A percentile compares a stretch with the other conserved stretches of the same genome.
phyloP scores from a whole-genome alignment of 2,329 filamentous ascomycete species.

The Neobulgaria alba region DNA sequence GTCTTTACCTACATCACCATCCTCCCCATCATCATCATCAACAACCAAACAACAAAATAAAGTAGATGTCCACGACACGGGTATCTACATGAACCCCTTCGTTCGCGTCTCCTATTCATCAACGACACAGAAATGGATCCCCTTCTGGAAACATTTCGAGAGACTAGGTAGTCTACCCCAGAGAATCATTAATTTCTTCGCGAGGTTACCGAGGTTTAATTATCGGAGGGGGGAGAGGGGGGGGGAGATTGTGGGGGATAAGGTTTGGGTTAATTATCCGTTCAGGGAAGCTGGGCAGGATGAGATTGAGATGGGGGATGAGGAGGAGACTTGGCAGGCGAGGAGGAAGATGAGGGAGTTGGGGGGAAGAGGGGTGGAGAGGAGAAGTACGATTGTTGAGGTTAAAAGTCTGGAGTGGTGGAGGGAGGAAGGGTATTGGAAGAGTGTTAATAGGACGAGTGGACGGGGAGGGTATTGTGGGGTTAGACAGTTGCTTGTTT shows the following conservation, averaged over 20 bases:
- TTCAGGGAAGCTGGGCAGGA: background rate
- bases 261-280: slow-evolving; percentile 34
- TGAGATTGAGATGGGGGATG: background rate
- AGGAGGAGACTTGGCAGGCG: slow-evolving; percentile 22
- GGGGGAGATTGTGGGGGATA: slow-evolving; percentile 45
- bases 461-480: slow-evolving; percentile 4
- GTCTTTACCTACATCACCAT: slow-evolving; percentile 18
- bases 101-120: slow-evolving; percentile 62
- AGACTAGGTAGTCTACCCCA: slow-evolving; percentile 53
- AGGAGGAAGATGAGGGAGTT: slow-evolving; percentile 50
- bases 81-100: slow-evolving; percentile 68
- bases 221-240: slow-evolving; percentile 50
- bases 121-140: slow-evolving; percentile 48
- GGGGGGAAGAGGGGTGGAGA: slow-evolving; percentile 47
- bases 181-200: slow-evolving; percentile 45
- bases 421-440: background rate
- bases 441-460: background rate
- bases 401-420: background rate
- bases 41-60: slow-evolving; percentile 4
- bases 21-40: background rate
- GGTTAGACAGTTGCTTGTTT: slow-evolving; percentile 2
- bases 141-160: slow-evolving; percentile 55
- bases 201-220: slow-evolving; percentile 50
- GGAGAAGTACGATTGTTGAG: slow-evolving; percentile 43
- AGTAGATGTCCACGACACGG: slow-evolving; percentile 35